phyloP scores from a whole-genome alignment of 371 early-diverging fungal species.

The Massospora cicadina region DNA sequence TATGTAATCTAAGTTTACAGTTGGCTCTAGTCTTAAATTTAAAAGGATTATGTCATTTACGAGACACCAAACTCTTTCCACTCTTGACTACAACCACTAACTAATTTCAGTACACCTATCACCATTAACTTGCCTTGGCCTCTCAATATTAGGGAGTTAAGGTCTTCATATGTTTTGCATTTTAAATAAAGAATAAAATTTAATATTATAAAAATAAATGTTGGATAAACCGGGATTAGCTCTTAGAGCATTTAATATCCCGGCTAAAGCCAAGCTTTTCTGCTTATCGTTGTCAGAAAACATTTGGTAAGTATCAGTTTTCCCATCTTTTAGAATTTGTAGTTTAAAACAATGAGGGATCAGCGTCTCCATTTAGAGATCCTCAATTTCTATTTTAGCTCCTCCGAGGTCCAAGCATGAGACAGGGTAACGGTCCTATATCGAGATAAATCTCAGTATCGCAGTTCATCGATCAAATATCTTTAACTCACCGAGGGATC shows the following conservation, averaged over 20 bases:
- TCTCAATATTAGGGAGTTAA: too few relatives aligned
- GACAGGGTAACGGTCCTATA: slow-evolving; percentile 22
- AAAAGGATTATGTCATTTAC: too few relatives aligned
- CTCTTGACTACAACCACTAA: too few relatives aligned
- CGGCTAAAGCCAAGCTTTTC: slow-evolving; percentile 21
- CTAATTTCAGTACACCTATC: too few relatives aligned
- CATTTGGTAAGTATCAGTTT: slow-evolving; percentile 21
- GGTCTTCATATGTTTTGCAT: too few relatives aligned
- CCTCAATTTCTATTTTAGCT: slow-evolving; percentile 17
- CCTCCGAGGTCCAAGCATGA: slow-evolving; percentile 25
- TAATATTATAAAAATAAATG: too few relatives aligned
- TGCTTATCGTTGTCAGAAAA: slow-evolving; percentile 19
- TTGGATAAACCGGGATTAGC: background rate
- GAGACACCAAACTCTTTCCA: too few relatives aligned
- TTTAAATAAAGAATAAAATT: too few relatives aligned
- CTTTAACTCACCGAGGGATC: slow-evolving; percentile 4
- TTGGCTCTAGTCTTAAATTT: too few relatives aligned
- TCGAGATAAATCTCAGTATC: background rate
- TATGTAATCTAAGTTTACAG: too few relatives aligned
- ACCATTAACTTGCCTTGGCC: too few relatives aligned
- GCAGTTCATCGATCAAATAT: too few relatives aligned
- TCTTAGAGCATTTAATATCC: slow-evolving; percentile 1
- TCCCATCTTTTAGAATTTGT: slow-evolving; percentile 12
- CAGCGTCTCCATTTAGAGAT: slow-evolving; percentile 21
- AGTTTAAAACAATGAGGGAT: slow-evolving; percentile 24